These are phyloP conservation scores for Parasitella parasitica DNA, from an alignment of 371 early-diverging fungal genomes.

Conservation along the genomic window DNA sequence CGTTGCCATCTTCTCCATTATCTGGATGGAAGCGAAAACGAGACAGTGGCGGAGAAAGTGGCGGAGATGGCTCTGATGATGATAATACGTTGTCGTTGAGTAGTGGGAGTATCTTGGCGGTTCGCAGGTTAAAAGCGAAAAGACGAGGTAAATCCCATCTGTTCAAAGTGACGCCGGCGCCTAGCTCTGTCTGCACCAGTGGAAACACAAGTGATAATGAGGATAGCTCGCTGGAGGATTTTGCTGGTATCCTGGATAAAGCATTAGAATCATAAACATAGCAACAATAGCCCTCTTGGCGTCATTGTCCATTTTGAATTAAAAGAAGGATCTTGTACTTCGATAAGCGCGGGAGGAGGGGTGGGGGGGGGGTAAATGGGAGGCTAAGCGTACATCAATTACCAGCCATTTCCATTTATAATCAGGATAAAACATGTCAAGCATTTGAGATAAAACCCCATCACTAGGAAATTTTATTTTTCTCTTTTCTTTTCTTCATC, in stretches of 20 bases:
- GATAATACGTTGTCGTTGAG: too few relatives aligned
- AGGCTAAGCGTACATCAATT: neutral
- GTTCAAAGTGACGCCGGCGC: constrained; percentile 31
- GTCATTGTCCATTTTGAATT: neutral
- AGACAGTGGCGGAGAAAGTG: constrained; percentile 25
- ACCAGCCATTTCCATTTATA: constrained; percentile 2
- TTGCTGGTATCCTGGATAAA: constrained; percentile 41
- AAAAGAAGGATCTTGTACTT: neutral
- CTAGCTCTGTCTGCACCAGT: constrained; percentile 12
- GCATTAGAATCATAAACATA: constrained; percentile 26
- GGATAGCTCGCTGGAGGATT: constrained; percentile 31
- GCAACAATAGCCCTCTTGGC: neutral
- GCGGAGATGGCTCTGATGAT: constrained; percentile 31
- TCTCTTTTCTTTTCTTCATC: constrained; percentile 10
- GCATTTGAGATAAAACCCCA: constrained; percentile 1
- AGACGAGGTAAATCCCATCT: constrained; percentile 31
- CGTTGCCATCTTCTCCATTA: neutral
- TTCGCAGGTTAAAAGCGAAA: constrained; percentile 14
- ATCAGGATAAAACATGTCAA: neutral
- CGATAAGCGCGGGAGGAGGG: neutral
- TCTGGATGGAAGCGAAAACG: constrained; percentile 14
- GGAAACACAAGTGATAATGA: constrained; percentile 20
- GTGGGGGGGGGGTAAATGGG: too few relatives aligned
- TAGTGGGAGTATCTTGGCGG: constrained; percentile 13
- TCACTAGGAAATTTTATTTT: neutral